Conservation (phyloP, 805 yeast genomes). For the Komagataella pseudopastoris region DNA sequence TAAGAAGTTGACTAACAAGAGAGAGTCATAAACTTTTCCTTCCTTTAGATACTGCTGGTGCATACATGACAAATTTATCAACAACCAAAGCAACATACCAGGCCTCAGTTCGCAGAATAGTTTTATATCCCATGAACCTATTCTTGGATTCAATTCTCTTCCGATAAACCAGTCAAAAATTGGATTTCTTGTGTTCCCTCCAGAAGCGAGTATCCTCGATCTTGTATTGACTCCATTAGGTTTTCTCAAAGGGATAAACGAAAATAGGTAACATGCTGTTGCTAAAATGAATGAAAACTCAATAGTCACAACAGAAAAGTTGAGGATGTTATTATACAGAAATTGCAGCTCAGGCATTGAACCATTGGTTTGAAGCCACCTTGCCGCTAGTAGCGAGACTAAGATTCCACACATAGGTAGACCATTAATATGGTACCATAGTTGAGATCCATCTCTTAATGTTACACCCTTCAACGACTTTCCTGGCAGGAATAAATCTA, state of each 20-base stretch:
- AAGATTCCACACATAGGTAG: conserved; percentile 31
- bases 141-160: conserved; percentile 85
- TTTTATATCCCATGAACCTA: conserved; percentile 79
- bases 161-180: conserved; percentile 96
- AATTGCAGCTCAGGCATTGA: conserved; percentile 70
- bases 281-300: conserved; percentile 55
- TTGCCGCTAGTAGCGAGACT: conserved; percentile 26
- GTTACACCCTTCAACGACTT: conserved; percentile 45
- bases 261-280: conserved; percentile 45
- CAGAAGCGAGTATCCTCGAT: conserved; percentile 66
- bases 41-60: conserved; percentile 62
- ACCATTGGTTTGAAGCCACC: conserved; percentile 39
- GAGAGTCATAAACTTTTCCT: conserved; percentile 57
- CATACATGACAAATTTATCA: conserved; percentile 64
- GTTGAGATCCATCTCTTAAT: conserved; percentile 62
- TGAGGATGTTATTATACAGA: conserved; percentile 53
- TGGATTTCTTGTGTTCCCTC: conserved; percentile 70
- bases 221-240: conserved; percentile 39
- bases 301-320: conserved; percentile 49
- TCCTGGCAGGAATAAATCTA: conserved; percentile 77
- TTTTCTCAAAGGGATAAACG: conserved; percentile 46
- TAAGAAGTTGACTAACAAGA: conserved; percentile 51
- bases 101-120: conserved; percentile 90
- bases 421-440: conserved; percentile 79
- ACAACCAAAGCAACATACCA: conserved; percentile 77